phyloP scores from a whole-genome alignment of 1,139 yeast genomes.

The Candida labiduridarum region DNA sequence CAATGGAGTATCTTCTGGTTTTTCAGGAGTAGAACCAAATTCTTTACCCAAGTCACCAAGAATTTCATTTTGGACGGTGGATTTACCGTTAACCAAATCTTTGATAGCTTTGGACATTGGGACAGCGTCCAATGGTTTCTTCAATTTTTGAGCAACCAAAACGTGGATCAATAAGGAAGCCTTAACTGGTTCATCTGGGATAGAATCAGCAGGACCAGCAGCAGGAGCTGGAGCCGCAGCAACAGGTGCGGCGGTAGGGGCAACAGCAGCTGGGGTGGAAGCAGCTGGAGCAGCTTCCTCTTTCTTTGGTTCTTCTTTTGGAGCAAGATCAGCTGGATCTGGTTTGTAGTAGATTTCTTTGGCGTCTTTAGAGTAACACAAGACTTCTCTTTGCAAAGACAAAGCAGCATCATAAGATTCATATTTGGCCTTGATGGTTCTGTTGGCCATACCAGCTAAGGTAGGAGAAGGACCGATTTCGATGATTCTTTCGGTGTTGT shows the following conservation, averaged over 20 bases:
- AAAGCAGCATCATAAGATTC: conserved; percentile 98
- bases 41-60: conserved; percentile 98
- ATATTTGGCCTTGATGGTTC: conserved; percentile 94
- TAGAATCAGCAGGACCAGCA: conserved; percentile 76
- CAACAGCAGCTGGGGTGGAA: conserved; percentile 48
- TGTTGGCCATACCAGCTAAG: conserved; percentile 96
- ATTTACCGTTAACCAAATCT: conserved; percentile 97
- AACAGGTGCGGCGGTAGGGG: conserved; percentile 53
- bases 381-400: conserved; percentile 93
- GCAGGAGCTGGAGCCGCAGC: conserved; percentile 62
- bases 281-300: conserved; percentile 34
- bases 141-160: conserved; percentile 91
- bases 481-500: conserved; percentile 94
- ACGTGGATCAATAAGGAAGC: conserved; percentile 84
- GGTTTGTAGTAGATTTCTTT: conserved; percentile 96
- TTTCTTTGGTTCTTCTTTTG: conserved; percentile 27
- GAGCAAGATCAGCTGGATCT: conserved; percentile 68
- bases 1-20: conserved; percentile 97
- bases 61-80: conserved; percentile 97
- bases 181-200: conserved; percentile 87
- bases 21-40: conserved; percentile 96
- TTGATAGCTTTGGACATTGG: conserved; percentile 92
- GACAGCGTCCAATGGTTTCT: conserved; percentile 83
- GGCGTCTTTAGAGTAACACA: conserved; percentile 93
- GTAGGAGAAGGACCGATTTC: conserved; percentile 99